Percentiles rank a stretch among this genome's conserved stretches.
phyloP scores from a whole-genome alignment of 2,329 filamentous ascomycete species.

The Xylogone sp. region DNA sequence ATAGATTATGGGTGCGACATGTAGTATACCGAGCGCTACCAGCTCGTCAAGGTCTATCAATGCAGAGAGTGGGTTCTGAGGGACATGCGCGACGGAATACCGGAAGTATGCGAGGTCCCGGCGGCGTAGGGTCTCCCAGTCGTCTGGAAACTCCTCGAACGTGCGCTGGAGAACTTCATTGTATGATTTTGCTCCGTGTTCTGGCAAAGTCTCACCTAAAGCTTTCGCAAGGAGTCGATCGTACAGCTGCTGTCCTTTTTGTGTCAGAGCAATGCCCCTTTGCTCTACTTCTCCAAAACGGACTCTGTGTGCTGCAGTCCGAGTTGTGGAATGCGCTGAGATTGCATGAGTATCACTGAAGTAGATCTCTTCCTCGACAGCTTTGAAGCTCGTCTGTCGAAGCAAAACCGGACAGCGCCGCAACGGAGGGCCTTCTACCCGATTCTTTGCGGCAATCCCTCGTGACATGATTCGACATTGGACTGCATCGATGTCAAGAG shows the following conservation, averaged over 20 bases:
- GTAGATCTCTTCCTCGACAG: constrained; percentile 42
- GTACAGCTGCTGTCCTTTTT: constrained; percentile 40
- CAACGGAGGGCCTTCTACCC: constrained; percentile 47
- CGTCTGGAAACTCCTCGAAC: constrained; percentile 39
- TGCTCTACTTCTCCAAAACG: constrained; percentile 52
- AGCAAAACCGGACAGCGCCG: constrained; percentile 42
- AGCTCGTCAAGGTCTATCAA: constrained; percentile 20
- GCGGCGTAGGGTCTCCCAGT: constrained; percentile 31
- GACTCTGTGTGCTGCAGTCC: constrained; percentile 40
- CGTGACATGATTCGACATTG: constrained; percentile 38
- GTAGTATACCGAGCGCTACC: constrained; percentile 28
- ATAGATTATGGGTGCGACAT: constrained; percentile 44
- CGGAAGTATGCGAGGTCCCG: constrained; percentile 35
- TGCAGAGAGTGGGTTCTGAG: background rate
- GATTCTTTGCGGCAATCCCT: constrained; percentile 41
- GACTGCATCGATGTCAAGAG: constrained; percentile 42
- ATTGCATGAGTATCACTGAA: constrained; percentile 28
- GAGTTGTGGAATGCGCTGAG: background rate
- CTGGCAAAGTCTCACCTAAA: constrained; percentile 12
- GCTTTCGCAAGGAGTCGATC: constrained; percentile 35
- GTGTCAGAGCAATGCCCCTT: constrained; percentile 45
- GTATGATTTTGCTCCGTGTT: constrained; percentile 15
- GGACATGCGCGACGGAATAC: constrained; percentile 19
- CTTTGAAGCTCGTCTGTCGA: constrained; percentile 50
- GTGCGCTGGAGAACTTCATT: constrained; percentile 6